Conservation (phyloP, 768 basidiomycete genomes). For the Pleurotus sapidus region DNA sequence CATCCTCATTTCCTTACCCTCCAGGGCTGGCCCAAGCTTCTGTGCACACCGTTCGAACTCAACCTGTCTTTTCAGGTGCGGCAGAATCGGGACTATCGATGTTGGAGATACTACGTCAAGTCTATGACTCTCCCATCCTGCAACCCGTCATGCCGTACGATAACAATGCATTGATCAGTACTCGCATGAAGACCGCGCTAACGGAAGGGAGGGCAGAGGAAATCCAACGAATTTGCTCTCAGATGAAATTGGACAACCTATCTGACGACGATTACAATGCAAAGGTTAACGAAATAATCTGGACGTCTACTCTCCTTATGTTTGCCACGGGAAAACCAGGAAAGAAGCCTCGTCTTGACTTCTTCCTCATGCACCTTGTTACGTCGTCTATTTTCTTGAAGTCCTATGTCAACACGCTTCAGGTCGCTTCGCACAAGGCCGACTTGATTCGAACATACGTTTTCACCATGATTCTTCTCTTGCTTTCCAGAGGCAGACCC, state of each 20-base stretch:
- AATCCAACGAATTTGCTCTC: constrained; percentile 40
- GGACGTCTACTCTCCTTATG: constrained; percentile 44
- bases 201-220: constrained; percentile 38
- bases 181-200: constrained; percentile 30
- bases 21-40: constrained; percentile 50
- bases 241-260: constrained; percentile 33
- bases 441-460: constrained; percentile 43
- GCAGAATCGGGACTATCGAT: constrained; percentile 32
- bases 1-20: not conserved
- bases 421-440: constrained; percentile 34
- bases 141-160: constrained; percentile 52
- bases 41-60: constrained; percentile 28
- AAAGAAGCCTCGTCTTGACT: constrained; percentile 47
- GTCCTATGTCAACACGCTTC: constrained; percentile 32
- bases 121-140: constrained; percentile 48
- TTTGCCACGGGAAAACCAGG: constrained; percentile 44
- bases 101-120: constrained; percentile 45
- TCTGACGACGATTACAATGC: constrained; percentile 42
- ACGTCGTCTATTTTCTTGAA: constrained; percentile 50
- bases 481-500: constrained; percentile 49
- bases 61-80: constrained; percentile 6
- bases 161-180: constrained; percentile 35
- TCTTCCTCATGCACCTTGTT: constrained; percentile 61
- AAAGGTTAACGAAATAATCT: constrained; percentile 49
- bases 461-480: constrained; percentile 29